A percentile compares a stretch with the other conserved stretches of the same genome.
These are phyloP conservation scores for Ceratocystis lukuohia DNA, from an alignment of 2,329 filamentous ascomycete species.

Conservation along the genomic window DNA sequence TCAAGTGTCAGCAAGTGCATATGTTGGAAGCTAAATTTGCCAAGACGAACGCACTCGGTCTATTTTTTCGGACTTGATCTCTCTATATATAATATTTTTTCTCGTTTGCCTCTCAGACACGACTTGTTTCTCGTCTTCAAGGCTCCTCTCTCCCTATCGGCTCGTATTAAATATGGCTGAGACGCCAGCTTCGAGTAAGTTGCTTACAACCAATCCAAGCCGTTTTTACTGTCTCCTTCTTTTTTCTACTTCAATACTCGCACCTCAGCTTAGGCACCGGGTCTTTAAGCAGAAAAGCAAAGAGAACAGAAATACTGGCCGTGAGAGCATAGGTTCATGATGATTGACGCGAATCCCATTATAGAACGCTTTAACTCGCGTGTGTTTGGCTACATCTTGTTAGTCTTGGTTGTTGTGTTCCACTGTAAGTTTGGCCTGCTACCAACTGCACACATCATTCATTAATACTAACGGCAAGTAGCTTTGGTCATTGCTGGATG, in stretches of 20 bases:
- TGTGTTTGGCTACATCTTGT: slow-evolving; percentile 18
- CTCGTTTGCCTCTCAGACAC: neutral
- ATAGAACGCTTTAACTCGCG: slow-evolving; percentile 19
- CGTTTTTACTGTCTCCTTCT: neutral
- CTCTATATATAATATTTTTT: neutral
- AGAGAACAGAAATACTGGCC: neutral
- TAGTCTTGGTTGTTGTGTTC: slow-evolving; percentile 19
- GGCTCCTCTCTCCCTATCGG: neutral
- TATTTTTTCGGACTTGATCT: neutral
- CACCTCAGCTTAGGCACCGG: neutral
- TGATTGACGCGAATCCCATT: slow-evolving; percentile 13
- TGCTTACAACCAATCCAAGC: neutral
- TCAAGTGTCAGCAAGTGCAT: neutral
- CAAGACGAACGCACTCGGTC: neutral
- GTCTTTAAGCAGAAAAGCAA: neutral
- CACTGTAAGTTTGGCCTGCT: slow-evolving; percentile 9
- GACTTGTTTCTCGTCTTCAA: neutral
- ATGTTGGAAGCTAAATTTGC: neutral
- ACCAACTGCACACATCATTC: neutral
- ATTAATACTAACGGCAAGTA: neutral
- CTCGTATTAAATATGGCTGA: slow-evolving; percentile 17
- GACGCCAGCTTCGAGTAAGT: slow-evolving; percentile 19
- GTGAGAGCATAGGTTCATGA: neutral
- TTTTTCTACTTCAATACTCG: neutral
- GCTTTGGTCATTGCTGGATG: slow-evolving; percentile 19